phyloP scores from a whole-genome alignment of 768 basidiomycete genomes.

The Phallus indusiatus region DNA sequence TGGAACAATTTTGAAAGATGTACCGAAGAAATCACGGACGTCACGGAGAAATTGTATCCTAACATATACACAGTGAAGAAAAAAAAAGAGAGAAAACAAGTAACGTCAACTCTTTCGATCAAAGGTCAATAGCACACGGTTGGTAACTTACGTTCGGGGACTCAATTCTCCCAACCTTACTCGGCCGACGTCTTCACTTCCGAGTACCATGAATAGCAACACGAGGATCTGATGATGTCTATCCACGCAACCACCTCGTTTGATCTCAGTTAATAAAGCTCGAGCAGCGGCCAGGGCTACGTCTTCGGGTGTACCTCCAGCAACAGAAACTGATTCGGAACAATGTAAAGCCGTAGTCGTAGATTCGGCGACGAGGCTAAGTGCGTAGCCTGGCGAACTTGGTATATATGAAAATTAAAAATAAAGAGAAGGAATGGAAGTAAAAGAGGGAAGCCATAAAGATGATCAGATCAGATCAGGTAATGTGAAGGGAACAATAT shows the following conservation, averaged over 20 bases:
- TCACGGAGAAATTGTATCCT: conserved; percentile 93
- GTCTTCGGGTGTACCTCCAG: conserved; percentile 86
- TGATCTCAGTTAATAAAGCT: conserved; percentile 68
- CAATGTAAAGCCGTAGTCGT: conserved; percentile 86
- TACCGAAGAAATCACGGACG: conserved; percentile 73
- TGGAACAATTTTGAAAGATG: conserved; percentile 82
- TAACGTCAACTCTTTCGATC: background rate
- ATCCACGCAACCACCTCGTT: conserved; percentile 83
- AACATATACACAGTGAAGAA: background rate
- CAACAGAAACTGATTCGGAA: conserved; percentile 75
- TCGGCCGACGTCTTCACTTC: conserved; percentile 92
- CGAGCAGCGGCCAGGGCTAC: conserved; percentile 77
- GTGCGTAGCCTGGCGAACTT: conserved; percentile 93
- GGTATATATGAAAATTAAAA: background rate
- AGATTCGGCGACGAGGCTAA: conserved; percentile 84
- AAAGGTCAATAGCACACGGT: background rate
- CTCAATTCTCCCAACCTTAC: conserved; percentile 82
- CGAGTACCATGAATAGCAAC: conserved; percentile 87
- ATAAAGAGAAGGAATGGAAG: background rate
- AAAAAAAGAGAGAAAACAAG: background rate
- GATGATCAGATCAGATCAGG: background rate
- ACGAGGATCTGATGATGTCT: conserved; percentile 80
- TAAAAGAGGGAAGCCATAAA: too few relatives aligned
- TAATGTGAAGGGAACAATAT: background rate
- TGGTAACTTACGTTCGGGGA: conserved; percentile 57